Base-by-base conservation (phyloP, 805 yeast species). In the Candida argentea region DNA sequence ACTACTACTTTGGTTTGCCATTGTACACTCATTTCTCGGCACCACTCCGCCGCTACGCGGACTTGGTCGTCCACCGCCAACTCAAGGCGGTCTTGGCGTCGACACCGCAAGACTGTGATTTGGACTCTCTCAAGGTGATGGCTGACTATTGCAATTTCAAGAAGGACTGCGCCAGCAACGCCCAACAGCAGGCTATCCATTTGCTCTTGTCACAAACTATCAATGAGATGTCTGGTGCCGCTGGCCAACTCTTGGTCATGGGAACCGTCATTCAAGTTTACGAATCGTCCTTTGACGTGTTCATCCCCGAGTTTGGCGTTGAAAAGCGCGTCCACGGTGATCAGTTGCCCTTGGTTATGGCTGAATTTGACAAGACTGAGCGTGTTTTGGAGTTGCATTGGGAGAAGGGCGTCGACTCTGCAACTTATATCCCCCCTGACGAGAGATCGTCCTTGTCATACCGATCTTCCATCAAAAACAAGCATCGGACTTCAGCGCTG, bases 251-350 rank as follows among this genome's bases (percentile, higher is more conserved):
- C 28, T 65, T 89, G 37, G 75, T 86, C 22, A 75, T 77, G 71
- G 96, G 94, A 10, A 73, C 85, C 10, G 91, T 89, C 11, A 57
- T 85, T 15, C 95, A 86, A 52, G 96, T 89, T 6, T 87, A 89
- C 51, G 97, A 91, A 55, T 83, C 95, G 1, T 84, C 97, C 2
- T 91, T 91, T 57, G 98, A 91, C 52, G 89, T 87, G 3, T 73
- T 81, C 39, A 65, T 87, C 36, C 95, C 95, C 2, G 95, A 85
- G 39, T 80, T 86, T 57, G 96, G 96, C 24, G 81, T 87, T 42
- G 96, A 87, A 50, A 87, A 87, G 55, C 69, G 96, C 45, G 95
- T 87, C 14, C 98, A 91, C 47, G 96, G 97, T 16, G 98, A 91
- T 55, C 97, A 91, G 55, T 63, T 91, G 31, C 97, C 97, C 7